Evolutionary conservation across 352 stramenopile genomes (phyloP), one percentile per base, ranked within the genome.

Genomic region (Phytophthora cactorum): DNA sequence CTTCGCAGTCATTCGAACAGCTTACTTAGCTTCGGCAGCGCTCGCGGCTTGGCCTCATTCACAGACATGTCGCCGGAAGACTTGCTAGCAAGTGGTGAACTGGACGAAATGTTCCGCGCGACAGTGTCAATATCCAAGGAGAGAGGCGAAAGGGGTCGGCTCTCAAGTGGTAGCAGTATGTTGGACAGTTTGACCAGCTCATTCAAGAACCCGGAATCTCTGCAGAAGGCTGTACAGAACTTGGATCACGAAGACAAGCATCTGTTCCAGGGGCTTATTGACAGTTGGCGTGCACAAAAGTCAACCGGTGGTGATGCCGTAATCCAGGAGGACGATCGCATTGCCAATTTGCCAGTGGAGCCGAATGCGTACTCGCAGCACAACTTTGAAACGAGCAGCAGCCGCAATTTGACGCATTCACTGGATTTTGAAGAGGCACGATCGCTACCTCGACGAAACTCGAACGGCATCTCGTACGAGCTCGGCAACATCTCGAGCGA

Each of bases 61-160:
- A 74, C 79, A 5, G 86, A 93, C 43, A 88, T 93, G 76, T 92
- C 84, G 29, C 86, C 86, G 0, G 86, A 93, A 32, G 86, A 92
- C 31, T 57, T 93, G 29, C 74, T 93, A 17, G 86, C 80, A 4
- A 93, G 86, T 74, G 86, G 86, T 4, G 86, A 93, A 69, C 70
- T 93, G 41, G 86, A 93, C 47, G 86, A 93, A 57, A 92, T 93
- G 75, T 81, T 93, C 36, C 76, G 78, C 25, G 78, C 84, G 3
- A 79, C 84, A 0, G 74, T 92, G 25, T 93, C 81, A 27, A 84
- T 93, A 59, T 84, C 77, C 46, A 77, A 82, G 41, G 89, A 91
- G 15, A 57, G 31, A 41, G 38, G 38, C 22, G 58, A 66, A 10
- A 38, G 60, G 43, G 52, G 39, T 52, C 66, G 58, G 2, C 66